Percentiles rank a stretch among this genome's conserved stretches.
Evolutionary conservation across 2,329 filamentous ascomycete genomes (phyloP).

Genomic region (Penicillium polonicum): DNA sequence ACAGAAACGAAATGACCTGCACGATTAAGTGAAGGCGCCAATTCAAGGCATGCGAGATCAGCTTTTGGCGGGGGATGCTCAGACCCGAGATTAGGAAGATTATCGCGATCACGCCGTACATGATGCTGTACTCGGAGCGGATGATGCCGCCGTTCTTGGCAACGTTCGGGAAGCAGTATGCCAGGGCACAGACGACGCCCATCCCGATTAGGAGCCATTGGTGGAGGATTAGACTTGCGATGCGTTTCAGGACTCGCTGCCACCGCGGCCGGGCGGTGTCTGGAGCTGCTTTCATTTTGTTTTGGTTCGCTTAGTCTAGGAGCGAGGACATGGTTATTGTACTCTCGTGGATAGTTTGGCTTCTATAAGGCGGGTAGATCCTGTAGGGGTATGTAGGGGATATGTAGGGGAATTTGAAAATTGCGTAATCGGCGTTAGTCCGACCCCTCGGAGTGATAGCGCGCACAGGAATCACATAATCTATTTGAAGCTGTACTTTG

Average conservation of each 20-base stretch:
- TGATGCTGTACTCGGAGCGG: conserved; percentile 48
- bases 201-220: conserved; percentile 68
- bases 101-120: conserved; percentile 67
- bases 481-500: not conserved
- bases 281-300: not conserved
- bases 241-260: conserved; percentile 19
- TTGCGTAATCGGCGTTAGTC: conserved; percentile 20
- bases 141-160: conserved; percentile 48
- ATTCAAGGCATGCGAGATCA: conserved; percentile 61
- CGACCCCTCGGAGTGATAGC: conserved; percentile 16
- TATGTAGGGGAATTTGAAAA: not conserved
- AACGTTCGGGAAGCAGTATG: conserved; percentile 54
- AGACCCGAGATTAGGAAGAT: conserved; percentile 72
- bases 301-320: not conserved
- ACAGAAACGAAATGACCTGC: conserved; percentile 65
- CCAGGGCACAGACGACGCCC: conserved; percentile 53
- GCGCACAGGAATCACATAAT: not conserved
- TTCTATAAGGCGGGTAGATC: not conserved
- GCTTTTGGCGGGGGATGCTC: conserved; percentile 62
- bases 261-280: not conserved
- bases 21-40: conserved; percentile 68
- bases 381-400: not conserved
- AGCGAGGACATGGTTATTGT: not conserved
- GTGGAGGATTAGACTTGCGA: conserved; percentile 39
- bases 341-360: not conserved